Base-by-base conservation (phyloP, 129 eudicot species). In the Chrysanthemum makinoi region DNA sequence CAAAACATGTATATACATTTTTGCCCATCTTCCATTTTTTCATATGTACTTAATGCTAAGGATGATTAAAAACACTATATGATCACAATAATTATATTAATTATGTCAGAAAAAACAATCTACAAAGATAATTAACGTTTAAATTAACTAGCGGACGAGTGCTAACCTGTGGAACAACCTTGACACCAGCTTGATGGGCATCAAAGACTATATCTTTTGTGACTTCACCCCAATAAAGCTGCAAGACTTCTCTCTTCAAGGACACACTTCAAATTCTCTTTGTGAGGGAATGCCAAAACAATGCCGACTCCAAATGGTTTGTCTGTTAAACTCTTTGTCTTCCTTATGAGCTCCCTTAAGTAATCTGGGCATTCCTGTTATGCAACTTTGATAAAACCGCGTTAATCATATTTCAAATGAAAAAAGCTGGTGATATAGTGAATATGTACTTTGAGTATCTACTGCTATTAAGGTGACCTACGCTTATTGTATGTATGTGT, bases 261-360 rank as follows among this genome's bases (percentile, higher is more conserved):
- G 49, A 94, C 85, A 59, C 83, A 92, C 70, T 81, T 89, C 48
- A 93, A 24, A 66, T 93, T 93, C 67, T 93, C 87, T 69, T 85
- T 73, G 72, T 94, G 95, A 76, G 98, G 96, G 76, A 94, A 94
- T 24, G 98, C 96, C 66, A 94, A 60, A 79, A 94, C 90, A 49
- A 89, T 85, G 15, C 91, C 98, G n/a, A 94, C 89, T 33, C 98
- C 98, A 66, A 89, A 94, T 16, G 95, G 96, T 70, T 89, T 94
- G 69, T 87, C 79, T 43, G 98, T 94, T 80, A 94, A 75, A 67
- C 79, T 78, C 73, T 79, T 84, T 18, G 98, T 94, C 91, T 85
- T 94, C 73, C 85, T 85, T 78, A 94, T 94, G 72, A 94, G 84
- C 54, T 80, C 86, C 77, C 93, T 89, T 62, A 89, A n/a, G 75